Evolutionary conservation across 2,329 filamentous ascomycete species (phyloP).

Genomic region (Aspergillus sp.): DNA sequence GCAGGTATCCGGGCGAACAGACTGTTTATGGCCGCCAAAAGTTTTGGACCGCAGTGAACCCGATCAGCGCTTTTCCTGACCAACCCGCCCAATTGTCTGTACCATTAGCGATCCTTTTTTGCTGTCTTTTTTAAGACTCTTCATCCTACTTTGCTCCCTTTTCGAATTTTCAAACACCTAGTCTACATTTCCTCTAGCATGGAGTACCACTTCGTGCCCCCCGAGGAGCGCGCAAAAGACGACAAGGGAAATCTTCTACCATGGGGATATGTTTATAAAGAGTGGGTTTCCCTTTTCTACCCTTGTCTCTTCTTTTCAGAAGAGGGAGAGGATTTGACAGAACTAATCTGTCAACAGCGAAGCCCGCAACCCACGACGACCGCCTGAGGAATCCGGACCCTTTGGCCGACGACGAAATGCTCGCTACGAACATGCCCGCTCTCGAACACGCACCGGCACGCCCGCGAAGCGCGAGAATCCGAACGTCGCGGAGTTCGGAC

Average conservation of each 20-base stretch:
- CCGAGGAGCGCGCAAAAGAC: slow-evolving; percentile 61
- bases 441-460: slow-evolving; percentile 59
- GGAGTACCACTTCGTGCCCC: slow-evolving; percentile 66
- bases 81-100: background rate
- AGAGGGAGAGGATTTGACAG: background rate
- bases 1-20: slow-evolving; percentile 23
- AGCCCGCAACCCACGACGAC: slow-evolving; percentile 50
- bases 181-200: slow-evolving; percentile 35
- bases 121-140: background rate
- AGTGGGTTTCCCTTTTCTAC: slow-evolving; percentile 46
- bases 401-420: slow-evolving; percentile 57
- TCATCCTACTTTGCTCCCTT: background rate
- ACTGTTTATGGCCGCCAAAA: slow-evolving; percentile 26
- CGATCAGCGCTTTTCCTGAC: background rate
- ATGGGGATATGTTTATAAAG: slow-evolving; percentile 63
- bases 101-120: background rate
- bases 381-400: slow-evolving; percentile 61
- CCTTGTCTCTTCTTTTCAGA: no score
- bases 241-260: slow-evolving; percentile 59
- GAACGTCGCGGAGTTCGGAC: slow-evolving; percentile 49
- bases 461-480: slow-evolving; percentile 59
- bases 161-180: background rate
- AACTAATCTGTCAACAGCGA: slow-evolving; percentile 37
- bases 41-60: slow-evolving; percentile 14
- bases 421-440: slow-evolving; percentile 44